Evolutionary conservation across 2,329 filamentous ascomycete species (phyloP).

Genomic region (Cercospora sp.): DNA sequence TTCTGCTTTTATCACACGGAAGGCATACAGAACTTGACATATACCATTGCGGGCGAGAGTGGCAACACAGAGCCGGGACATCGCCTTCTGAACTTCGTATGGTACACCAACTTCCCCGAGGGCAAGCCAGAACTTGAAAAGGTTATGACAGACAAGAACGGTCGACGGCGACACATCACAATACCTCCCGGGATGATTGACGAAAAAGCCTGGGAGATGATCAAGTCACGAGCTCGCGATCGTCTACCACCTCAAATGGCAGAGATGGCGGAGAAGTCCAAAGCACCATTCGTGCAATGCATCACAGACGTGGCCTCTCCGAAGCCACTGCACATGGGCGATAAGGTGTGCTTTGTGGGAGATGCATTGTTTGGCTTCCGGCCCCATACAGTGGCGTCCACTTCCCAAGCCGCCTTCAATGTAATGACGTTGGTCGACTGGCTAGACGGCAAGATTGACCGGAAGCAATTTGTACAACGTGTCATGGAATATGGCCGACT

Average conservation of each 20-base stretch:
- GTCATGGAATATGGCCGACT: constrained; percentile 43
- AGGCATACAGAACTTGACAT: constrained; percentile 44
- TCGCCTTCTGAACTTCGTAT: constrained; percentile 51
- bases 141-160: constrained; percentile 48
- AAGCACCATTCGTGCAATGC: constrained; percentile 48
- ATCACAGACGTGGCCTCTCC: constrained; percentile 46
- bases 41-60: constrained; percentile 47
- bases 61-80: constrained; percentile 43
- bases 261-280: constrained; percentile 43
- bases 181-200: constrained; percentile 46
- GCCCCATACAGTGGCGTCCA: constrained; percentile 49
- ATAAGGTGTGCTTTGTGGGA: constrained; percentile 48
- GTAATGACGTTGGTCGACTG: constrained; percentile 45
- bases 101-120: constrained; percentile 47
- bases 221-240: constrained; percentile 37
- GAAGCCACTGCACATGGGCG: constrained; percentile 43
- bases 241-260: constrained; percentile 43
- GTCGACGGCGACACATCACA: constrained; percentile 43
- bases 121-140: constrained; percentile 42
- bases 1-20: constrained; percentile 46
- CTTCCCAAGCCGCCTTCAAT: constrained; percentile 50
- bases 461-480: constrained; percentile 41
- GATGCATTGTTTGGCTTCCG: constrained; percentile 50
- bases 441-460: constrained; percentile 41
- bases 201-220: constrained; percentile 44